Evolutionary conservation across 1,284 basidiomycete genomes (phyloP).

Genomic region (Papiliotrema terrestris): DNA sequence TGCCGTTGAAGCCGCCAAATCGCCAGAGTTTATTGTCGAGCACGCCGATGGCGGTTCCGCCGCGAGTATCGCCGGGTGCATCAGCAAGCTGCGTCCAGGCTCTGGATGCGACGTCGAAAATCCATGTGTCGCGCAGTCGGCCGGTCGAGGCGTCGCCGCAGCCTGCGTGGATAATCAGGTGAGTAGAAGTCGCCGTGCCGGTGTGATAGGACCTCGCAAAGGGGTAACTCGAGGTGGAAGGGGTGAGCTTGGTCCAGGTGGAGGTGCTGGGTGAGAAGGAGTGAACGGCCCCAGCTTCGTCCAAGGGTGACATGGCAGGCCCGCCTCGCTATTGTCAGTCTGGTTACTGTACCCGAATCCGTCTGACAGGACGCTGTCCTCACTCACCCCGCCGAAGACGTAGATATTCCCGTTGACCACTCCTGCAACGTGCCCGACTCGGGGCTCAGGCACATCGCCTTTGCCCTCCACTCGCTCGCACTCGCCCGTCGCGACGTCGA

Average conservation of each 20-base stretch:
- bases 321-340: slow-evolving; percentile 18
- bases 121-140: slow-evolving; percentile 27
- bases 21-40: slow-evolving; percentile 17
- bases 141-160: slow-evolving; percentile 21
- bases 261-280: slow-evolving; percentile 14
- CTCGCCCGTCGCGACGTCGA: slow-evolving; percentile 18
- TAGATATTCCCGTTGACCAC: slow-evolving; percentile 19
- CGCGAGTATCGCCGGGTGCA: slow-evolving; percentile 23
- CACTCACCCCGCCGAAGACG: slow-evolving; percentile 32
- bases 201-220: slow-evolving; percentile 22
- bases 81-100: slow-evolving; percentile 19
- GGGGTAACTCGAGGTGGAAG: slow-evolving; percentile 7
- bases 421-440: slow-evolving; percentile 28
- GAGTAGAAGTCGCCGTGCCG: slow-evolving; percentile 6
- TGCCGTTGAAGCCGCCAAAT: slow-evolving; percentile 33
- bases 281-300: slow-evolving; percentile 23
- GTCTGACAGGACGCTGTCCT: no score
- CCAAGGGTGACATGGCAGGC: slow-evolving; percentile 22
- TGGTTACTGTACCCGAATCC: no score
- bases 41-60: slow-evolving; percentile 21
- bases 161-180: slow-evolving; percentile 28
- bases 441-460: slow-evolving; percentile 21
- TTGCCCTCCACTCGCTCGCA: slow-evolving; percentile 12
- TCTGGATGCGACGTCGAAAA: slow-evolving; percentile 13
- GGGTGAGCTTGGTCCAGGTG: slow-evolving; percentile 16